phyloP scores from a whole-genome alignment of 805 yeast species.

The Candida chauliodis region DNA sequence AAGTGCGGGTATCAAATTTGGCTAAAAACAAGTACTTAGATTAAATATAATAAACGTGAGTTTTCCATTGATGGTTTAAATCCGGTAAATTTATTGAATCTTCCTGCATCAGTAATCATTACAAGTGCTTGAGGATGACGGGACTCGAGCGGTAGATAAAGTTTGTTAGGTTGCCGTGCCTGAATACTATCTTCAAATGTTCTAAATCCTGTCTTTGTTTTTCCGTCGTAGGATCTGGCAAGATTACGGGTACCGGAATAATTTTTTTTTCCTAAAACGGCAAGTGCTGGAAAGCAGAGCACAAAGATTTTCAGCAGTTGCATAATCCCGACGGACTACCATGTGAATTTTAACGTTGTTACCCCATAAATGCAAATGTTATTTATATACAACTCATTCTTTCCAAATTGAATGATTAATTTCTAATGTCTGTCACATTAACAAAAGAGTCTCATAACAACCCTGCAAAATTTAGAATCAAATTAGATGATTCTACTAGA shows the following conservation, averaged over 20 bases:
- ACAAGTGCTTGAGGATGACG: no score
- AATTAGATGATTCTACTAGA: slow-evolving; percentile 22
- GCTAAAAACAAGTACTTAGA: not conserved
- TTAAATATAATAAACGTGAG: no score
- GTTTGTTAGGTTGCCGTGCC: no score
- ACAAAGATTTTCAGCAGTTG: not conserved
- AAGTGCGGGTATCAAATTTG: slow-evolving; percentile 15
- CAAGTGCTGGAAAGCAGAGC: no score
- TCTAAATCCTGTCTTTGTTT: no score
- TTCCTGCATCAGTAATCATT: no score
- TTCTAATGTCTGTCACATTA: slow-evolving; percentile 13
- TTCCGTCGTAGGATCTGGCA: not conserved
- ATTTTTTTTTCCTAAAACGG: not conserved
- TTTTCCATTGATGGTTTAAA: no score
- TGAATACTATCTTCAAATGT: no score
- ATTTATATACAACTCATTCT: no score
- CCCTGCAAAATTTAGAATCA: slow-evolving; percentile 23
- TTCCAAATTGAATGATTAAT: not conserved
- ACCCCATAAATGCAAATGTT: not conserved
- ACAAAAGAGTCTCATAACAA: slow-evolving; percentile 26
- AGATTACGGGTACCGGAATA: not conserved
- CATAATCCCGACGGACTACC: not conserved
- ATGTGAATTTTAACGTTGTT: not conserved
- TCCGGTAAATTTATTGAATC: no score
- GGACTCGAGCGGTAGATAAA: no score